These are phyloP conservation scores for Microcos paniculata DNA, from an alignment of 345 rosid genomes.

Conservation along the genomic window DNA sequence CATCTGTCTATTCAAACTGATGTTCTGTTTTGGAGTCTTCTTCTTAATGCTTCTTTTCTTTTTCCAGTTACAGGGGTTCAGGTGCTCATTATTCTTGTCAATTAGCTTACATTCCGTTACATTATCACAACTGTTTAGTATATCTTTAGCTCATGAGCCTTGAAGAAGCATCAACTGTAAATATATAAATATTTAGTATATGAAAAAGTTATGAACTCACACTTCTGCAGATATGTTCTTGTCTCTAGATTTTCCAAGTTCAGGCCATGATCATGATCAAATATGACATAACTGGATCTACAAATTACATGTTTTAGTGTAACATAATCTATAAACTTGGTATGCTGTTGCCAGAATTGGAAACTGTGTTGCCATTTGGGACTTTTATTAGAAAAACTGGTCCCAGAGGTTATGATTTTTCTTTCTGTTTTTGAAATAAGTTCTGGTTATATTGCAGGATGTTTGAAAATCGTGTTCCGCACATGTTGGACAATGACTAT, in stretches of 20 bases:
- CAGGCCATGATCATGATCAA: background rate
- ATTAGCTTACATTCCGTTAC: background rate
- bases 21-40: background rate
- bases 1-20: background rate
- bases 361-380: background rate
- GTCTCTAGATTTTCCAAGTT: background rate
- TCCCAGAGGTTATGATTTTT: background rate
- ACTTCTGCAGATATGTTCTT: background rate
- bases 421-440: background rate
- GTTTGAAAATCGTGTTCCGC: slow-evolving; percentile 97
- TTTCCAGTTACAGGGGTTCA: background rate
- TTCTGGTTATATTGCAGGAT: slow-evolving; percentile 56
- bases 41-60: background rate
- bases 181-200: background rate
- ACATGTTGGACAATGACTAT: slow-evolving; percentile 90
- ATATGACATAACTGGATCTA: background rate
- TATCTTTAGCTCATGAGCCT: background rate
- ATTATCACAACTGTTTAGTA: background rate
- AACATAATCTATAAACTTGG: background rate
- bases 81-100: background rate
- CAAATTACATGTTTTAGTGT: background rate
- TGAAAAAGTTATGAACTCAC: background rate
- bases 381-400: background rate
- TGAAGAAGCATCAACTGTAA: background rate
- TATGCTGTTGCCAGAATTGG: background rate